Conservation (phyloP, 257 asterid genomes). For the Solanum tarijense region DNA sequence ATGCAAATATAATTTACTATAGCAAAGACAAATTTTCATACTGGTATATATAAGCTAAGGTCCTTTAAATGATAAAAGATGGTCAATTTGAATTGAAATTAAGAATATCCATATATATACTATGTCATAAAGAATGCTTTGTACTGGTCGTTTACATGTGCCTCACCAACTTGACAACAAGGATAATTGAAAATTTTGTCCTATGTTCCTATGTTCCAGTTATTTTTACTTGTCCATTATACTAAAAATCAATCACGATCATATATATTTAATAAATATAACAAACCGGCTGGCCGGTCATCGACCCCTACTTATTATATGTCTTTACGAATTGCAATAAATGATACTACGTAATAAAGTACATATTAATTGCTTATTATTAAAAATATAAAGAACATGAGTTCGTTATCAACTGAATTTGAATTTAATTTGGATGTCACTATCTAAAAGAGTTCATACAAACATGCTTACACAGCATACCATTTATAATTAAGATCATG, state of each 20-base stretch:
- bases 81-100: not conserved
- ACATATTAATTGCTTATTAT: not conserved
- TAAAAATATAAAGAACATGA: not conserved
- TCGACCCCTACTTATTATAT: not conserved
- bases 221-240: not conserved
- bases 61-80: not conserved
- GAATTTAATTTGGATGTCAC: conserved; percentile 14
- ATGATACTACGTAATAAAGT: not conserved
- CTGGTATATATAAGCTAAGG: not conserved
- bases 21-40: not conserved
- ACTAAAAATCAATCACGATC: not conserved
- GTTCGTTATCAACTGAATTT: not conserved
- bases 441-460: conserved; percentile 6
- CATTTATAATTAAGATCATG: conserved; percentile 6
- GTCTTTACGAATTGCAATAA: not conserved
- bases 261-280: too few species aligned
- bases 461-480: conserved; percentile 5
- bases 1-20: not conserved
- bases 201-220: accelerated
- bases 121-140: not conserved
- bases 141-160: not conserved
- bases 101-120: not conserved
- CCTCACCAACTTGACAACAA: not conserved
- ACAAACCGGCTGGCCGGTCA: not conserved
- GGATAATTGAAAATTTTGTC: not conserved